Percentiles rank a stretch among this genome's conserved stretches.
Conservation (phyloP, 306 rosid genomes). For the Trifolium subterraneum region DNA sequence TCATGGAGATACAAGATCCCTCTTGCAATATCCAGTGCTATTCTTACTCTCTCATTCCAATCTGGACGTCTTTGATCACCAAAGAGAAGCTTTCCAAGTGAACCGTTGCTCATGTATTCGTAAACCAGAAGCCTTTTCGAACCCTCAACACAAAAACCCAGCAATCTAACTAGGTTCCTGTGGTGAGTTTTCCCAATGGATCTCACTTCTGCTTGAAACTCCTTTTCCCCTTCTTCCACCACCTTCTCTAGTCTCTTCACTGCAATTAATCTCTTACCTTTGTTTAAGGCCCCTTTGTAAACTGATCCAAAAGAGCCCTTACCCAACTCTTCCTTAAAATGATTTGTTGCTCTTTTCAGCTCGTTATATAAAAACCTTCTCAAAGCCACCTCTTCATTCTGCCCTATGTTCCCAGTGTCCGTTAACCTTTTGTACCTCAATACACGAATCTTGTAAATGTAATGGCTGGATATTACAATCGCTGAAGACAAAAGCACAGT, state of each 20-base stretch:
- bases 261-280: slow-evolving; percentile 39
- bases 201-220: slow-evolving; percentile 49
- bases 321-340: slow-evolving; percentile 46
- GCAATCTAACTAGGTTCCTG: slow-evolving; percentile 48
- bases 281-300: slow-evolving; percentile 40
- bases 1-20: slow-evolving; percentile 52
- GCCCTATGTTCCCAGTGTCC: slow-evolving; percentile 34
- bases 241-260: slow-evolving; percentile 50
- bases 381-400: slow-evolving; percentile 39
- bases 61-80: slow-evolving; percentile 29
- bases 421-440: slow-evolving; percentile 43
- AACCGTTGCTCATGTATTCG: slow-evolving; percentile 54
- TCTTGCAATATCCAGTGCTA: slow-evolving; percentile 48
- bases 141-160: slow-evolving; percentile 48
- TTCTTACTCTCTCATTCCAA: slow-evolving; percentile 51
- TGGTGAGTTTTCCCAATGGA: slow-evolving; percentile 50
- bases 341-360: slow-evolving; percentile 45
- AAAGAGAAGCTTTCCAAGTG: slow-evolving; percentile 48
- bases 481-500: slow-evolving; percentile 18
- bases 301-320: slow-evolving; percentile 51
- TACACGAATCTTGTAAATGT: slow-evolving; percentile 39
- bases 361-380: slow-evolving; percentile 46
- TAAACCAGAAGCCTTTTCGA: slow-evolving; percentile 53
- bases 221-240: slow-evolving; percentile 50
- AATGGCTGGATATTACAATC: slow-evolving; percentile 24